These are phyloP conservation scores for Neonectria magnoliae DNA, from an alignment of 2,329 filamentous ascomycete genomes.

Conservation along the genomic window DNA sequence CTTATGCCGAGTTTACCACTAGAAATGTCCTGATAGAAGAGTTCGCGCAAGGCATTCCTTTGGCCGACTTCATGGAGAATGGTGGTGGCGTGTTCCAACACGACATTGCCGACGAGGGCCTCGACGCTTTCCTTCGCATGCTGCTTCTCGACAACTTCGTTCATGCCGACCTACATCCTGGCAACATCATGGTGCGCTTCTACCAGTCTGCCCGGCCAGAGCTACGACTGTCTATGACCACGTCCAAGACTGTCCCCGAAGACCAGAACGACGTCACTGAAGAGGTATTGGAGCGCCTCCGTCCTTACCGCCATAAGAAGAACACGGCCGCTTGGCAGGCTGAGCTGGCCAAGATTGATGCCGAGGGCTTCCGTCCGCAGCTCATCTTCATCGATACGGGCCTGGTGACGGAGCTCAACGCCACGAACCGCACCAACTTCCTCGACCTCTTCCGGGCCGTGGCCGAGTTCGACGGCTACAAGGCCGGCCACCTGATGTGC, in stretches of 20 bases:
- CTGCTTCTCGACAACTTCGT: slow-evolving; percentile 97
- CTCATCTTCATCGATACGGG: slow-evolving; percentile 98
- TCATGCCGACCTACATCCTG: slow-evolving; percentile 94
- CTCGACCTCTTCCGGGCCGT: slow-evolving; percentile 95
- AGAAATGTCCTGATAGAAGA: slow-evolving; percentile 94
- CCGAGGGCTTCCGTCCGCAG: slow-evolving; percentile 90
- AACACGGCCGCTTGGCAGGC: slow-evolving; percentile 76
- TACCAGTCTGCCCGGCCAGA: slow-evolving; percentile 83
- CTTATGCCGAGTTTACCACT: slow-evolving; percentile 91
- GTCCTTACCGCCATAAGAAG: slow-evolving; percentile 72
- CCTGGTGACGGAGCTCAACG: slow-evolving; percentile 92
- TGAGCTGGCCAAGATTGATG: slow-evolving; percentile 80
- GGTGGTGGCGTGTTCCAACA: slow-evolving; percentile 93
- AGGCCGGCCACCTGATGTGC: slow-evolving; percentile 94
- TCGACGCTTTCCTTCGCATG: slow-evolving; percentile 97
- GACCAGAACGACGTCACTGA: slow-evolving; percentile 83
- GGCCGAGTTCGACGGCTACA: slow-evolving; percentile 96
- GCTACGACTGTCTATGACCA: slow-evolving; percentile 53
- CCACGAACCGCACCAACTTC: slow-evolving; percentile 87
- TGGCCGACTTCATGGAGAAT: slow-evolving; percentile 89
- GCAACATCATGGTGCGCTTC: slow-evolving; percentile 99
- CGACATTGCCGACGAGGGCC: slow-evolving; percentile 92
- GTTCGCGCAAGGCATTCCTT: slow-evolving; percentile 92
- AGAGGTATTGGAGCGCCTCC: slow-evolving; percentile 81
- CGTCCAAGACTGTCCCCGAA: slow-evolving; percentile 51